Percentiles rank a stretch among this genome's conserved stretches.
Conservation (phyloP, 345 rosid species). For the Eutrema yunnanense region DNA sequence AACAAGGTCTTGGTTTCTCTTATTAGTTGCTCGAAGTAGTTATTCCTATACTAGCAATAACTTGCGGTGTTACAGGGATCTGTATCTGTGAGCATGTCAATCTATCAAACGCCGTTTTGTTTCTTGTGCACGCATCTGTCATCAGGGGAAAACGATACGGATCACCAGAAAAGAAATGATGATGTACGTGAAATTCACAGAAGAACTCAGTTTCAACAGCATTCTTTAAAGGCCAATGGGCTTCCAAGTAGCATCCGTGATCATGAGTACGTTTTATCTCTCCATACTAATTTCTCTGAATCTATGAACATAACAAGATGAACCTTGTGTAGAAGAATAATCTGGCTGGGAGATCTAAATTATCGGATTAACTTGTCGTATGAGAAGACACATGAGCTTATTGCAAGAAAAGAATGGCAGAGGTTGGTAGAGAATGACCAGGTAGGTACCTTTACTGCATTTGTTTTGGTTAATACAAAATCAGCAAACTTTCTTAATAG, state of each 20-base stretch:
- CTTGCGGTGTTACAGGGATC: constrained; percentile 58
- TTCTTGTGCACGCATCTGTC: constrained; percentile 82
- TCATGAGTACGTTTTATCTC: constrained; percentile 67
- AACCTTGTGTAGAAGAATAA: constrained; percentile 53
- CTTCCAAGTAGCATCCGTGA: constrained; percentile 62
- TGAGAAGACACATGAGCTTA: constrained; percentile 55
- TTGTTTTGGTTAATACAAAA: background rate
- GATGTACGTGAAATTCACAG: constrained; percentile 76
- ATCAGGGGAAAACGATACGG: constrained; percentile 85
- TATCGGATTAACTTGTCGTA: constrained; percentile 79
- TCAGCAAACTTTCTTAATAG: background rate
- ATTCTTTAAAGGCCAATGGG: constrained; percentile 32
- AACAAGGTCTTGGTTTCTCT: constrained; percentile 61
- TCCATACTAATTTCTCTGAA: background rate
- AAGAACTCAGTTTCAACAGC: constrained; percentile 60
- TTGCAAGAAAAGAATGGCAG: constrained; percentile 62
- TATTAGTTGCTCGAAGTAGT: background rate
- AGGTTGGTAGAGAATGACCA: constrained; percentile 73
- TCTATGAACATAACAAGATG: background rate
- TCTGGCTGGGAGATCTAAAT: constrained; percentile 95
- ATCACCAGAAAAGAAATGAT: constrained; percentile 72
- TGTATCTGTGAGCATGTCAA: constrained; percentile 86
- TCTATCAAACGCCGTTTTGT: constrained; percentile 83
- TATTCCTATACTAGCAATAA: background rate
- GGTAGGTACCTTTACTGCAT: constrained; percentile 60